Evolutionary conservation across 2,329 filamentous ascomycete species (phyloP), one percentile per base, ranked within the genome.

Genomic region (Falciphora oryzae): DNA sequence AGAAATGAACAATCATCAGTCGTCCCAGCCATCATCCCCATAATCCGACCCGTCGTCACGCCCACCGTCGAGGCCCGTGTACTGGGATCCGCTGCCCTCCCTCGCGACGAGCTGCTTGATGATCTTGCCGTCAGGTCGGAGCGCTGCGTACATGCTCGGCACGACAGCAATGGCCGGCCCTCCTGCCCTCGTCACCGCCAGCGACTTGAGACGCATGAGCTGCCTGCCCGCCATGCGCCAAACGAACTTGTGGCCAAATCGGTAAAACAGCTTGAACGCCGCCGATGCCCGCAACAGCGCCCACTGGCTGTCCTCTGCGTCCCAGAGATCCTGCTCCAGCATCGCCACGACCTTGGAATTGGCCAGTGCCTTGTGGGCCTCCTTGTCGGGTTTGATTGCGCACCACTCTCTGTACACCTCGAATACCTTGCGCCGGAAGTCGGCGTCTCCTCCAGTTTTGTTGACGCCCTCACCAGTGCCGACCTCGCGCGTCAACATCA

Each of bases 161-260:
- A 73, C 74, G 31, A 83, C 71, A 0, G 75, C 62, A 0, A 77
- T 71, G 0, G 70, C 69, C 11, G 71, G 68, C 63, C 67, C 6
- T 65, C 65, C 2, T 67, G 65, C 8, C 27, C 50, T 10, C 18
- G 14, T 28, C 58, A 56, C 22, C 62, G 18, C 32, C 61, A 67
- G 71, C 13, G 77, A 75, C 69, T 86, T 86, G 65, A 86, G 75
- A 44, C 71, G 71, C 10, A 76, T 78, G 2, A 85, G 74, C 69
- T 85, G 82, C 1, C 72, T 73, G 0, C 83, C 83, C 0, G 79
- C 79, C 66, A 85, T 76, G 14, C 71, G 71, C 81, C 82, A 86
- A 1, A 75, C 70, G 63, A 85, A 80, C 0, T 57, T 68, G 0
- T 72, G 65, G 0, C 62, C 65, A 0, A 4, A 65, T 0, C 66